Evolutionary conservation across 2,329 filamentous ascomycete genomes (phyloP).

Genomic region (Tolypocladium paradoxum): DNA sequence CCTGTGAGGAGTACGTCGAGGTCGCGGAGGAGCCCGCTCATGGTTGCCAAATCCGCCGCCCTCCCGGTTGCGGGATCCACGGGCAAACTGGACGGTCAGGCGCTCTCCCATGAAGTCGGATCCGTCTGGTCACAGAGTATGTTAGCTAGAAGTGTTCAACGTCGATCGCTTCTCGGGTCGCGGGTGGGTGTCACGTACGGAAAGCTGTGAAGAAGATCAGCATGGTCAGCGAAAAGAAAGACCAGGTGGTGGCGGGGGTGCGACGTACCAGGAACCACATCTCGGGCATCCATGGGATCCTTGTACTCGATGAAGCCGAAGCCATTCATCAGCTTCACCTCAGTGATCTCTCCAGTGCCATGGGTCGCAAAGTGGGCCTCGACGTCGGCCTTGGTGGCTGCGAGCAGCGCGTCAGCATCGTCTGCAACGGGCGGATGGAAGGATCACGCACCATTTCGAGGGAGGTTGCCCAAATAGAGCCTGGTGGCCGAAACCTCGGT

Average conservation of each 20-base stretch:
- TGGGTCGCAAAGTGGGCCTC: slow-evolving; percentile 91
- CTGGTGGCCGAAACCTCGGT: slow-evolving; percentile 88
- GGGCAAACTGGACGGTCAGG: slow-evolving; percentile 94
- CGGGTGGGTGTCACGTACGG: slow-evolving; percentile 36
- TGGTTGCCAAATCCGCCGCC: slow-evolving; percentile 34
- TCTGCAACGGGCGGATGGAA: slow-evolving; percentile 13
- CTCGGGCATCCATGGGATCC: slow-evolving; percentile 93
- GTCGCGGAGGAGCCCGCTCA: slow-evolving; percentile 56
- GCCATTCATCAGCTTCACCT: slow-evolving; percentile 99
- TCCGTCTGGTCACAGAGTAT: slow-evolving; percentile 55
- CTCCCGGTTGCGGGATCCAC: slow-evolving; percentile 58
- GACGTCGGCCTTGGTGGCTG: slow-evolving; percentile 94
- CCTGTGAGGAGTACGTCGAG: slow-evolving; percentile 85
- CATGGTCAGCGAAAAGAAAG: background rate
- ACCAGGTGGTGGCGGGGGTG: background rate
- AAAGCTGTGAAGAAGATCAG: slow-evolving; percentile 37
- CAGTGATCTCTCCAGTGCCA: slow-evolving; percentile 93
- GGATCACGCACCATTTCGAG: slow-evolving; percentile 66
- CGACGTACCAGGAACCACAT: slow-evolving; percentile 87
- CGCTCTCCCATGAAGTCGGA: slow-evolving; percentile 97
- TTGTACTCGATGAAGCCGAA: slow-evolving; percentile 99
- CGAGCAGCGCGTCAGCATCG: slow-evolving; percentile 35
- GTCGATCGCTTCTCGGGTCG: background rate
- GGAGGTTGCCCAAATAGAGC: slow-evolving; percentile 96
- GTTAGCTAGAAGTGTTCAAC: slow-evolving; percentile 2